These are phyloP conservation scores for Agaricus subrufescens DNA, from an alignment of 768 basidiomycete species.

Conservation along the genomic window DNA sequence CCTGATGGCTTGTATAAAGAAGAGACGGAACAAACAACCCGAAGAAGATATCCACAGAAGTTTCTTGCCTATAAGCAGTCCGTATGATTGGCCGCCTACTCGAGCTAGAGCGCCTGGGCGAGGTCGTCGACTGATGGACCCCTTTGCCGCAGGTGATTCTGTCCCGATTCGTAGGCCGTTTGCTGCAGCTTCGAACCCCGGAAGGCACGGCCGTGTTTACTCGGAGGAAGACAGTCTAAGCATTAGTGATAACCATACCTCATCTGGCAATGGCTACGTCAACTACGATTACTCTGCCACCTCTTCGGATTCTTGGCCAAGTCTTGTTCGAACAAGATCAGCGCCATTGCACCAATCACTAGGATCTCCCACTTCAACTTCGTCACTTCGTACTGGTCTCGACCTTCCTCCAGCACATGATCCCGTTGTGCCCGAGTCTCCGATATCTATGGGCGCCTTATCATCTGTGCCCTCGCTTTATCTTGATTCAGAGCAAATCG, in stretches of 20 bases:
- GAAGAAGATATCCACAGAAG: not conserved
- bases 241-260: not conserved
- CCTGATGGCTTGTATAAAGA: slow-evolving; percentile 5
- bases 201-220: not conserved
- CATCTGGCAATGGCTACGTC: slow-evolving; percentile 2
- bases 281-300: slow-evolving; percentile 1
- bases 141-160: slow-evolving; percentile 7
- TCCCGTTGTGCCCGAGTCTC: not conserved
- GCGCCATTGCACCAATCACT: not conserved
- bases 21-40: not conserved
- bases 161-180: not conserved
- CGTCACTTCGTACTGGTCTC: not conserved
- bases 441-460: not conserved
- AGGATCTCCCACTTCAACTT: not conserved
- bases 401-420: not conserved
- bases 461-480: not conserved
- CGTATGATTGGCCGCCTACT: not conserved
- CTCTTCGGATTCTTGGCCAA: not conserved
- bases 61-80: not conserved
- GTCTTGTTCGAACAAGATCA: not conserved
- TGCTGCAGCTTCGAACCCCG: not conserved
- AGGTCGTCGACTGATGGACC: not conserved
- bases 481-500: not conserved
- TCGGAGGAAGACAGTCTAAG: not conserved
- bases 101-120: not conserved